Base-by-base conservation (phyloP, 2,329 filamentous ascomycete genomes). In the Nemania serpens region DNA sequence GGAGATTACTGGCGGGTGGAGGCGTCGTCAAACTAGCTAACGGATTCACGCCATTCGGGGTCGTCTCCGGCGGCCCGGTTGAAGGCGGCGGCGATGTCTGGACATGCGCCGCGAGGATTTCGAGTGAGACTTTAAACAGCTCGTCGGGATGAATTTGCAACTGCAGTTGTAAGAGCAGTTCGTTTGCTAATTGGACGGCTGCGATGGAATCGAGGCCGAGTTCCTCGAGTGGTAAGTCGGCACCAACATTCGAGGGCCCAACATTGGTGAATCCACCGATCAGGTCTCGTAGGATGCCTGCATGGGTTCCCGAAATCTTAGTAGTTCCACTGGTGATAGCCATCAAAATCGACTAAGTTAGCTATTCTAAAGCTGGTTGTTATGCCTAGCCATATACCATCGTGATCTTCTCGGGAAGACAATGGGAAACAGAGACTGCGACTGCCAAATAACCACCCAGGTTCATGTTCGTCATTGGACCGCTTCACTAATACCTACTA, bases 181-280 rank as follows among this genome's bases (percentile, higher is more conserved):
- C 42, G 9, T 54, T 37, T 45, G 51, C 51, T 5, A 54, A 20
- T 37, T 54, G 51, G 13, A 54, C 41, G 22, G 51, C 51, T 20
- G 51, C 51, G 18, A 54, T 54, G n/a, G 39, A 54, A 25, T 54
- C 51, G 13, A 54, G 42, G 42, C 51, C 51, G 41, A 54, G 51
- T 2, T 46, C 41, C 25, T 45, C 39, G 15, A 54, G 51, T 13
- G 41, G 36, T 37, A 22, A 36, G 41, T 46, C 17, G 42, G 41
- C 7, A n/a, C 33, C 36, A 2, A 20, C 25, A 43, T 45, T 25
- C 4, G 51, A 22, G n/a, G 17, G 41, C 25, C 36, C 41, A 46
- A 15, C n/a, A n/a, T 54, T 17, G 17, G 22, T 52, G 20, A 42
- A 52, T n/a, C 11, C 13, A 42, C 36, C 36, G 10, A 52, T 42